Evolutionary conservation across 768 basidiomycete species (phyloP), one percentile per base, ranked within the genome.

Genomic region (Pholiota molesta): DNA sequence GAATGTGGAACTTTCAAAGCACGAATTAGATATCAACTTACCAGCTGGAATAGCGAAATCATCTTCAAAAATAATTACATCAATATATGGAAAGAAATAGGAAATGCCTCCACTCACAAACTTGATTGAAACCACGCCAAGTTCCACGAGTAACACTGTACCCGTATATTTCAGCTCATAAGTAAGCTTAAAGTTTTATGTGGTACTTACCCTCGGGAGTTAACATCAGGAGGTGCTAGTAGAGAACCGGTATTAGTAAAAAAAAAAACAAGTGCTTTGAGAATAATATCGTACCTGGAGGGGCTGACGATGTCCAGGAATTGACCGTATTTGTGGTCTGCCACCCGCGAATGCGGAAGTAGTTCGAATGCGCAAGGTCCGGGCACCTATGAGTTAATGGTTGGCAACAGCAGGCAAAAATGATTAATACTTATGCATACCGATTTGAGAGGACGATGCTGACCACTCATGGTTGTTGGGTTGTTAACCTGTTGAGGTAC

Each of bases 311-410:
- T 10, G 76, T 77, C 71, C 76, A 84, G 26, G 67, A 73, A 66
- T 81, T 82, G 31, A 82, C 81, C 0, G 70, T 76, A 49, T 73
- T 57, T 75, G 73, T 6, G 83, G 83, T 11, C 83, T 72, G 3
- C 80, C 82, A 21, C 81, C 81, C 11, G 79, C 80, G 61, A 82
- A 84, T 9, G 81, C 74, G 40, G 73, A 72, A 7, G 80, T 83
- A 5, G 80, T 82, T 33, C 78, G 74, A 56, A 83, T 82, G 3
- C 77, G 73, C 29, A 83, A 66, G 5, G 80, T 84, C 14, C 80
- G 73, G 14, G 79, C 80, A 44, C 82, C 82, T 76, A 57, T 52
- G 35, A 7, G 31, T 45, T 1, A 9, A 37, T 16, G 35, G 35
- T 37, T 51, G 13, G 62, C 16, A 31, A 56, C 19, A 44, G 56